Evolutionary conservation across 2,329 filamentous ascomycete species (phyloP).

Genomic region (Colletotrichum scovillei): DNA sequence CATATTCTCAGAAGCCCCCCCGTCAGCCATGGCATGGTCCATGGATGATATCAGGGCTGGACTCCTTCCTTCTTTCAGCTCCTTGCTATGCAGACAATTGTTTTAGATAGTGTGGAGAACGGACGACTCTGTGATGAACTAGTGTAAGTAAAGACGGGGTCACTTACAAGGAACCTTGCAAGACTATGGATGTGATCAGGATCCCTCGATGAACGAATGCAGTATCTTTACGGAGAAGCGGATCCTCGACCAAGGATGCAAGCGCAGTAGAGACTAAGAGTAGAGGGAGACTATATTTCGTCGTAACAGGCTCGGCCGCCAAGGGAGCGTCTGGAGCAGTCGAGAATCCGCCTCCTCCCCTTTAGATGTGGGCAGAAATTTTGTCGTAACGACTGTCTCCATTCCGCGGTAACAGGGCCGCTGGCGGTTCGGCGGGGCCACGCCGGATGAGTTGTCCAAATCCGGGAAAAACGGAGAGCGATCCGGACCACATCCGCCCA

Average conservation of each 20-base stretch:
- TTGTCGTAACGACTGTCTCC: conserved; percentile 17
- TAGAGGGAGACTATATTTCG: neutral
- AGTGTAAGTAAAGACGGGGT: neutral
- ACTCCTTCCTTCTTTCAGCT: conserved; percentile 21
- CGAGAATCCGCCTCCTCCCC: neutral
- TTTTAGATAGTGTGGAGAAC: conserved; percentile 30
- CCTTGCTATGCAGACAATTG: conserved; percentile 15
- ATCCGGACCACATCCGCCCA: conserved; percentile 29
- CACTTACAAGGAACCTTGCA: neutral
- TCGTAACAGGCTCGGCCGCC: too few relatives aligned
- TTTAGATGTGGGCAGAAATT: neutral
- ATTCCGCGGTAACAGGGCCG: conserved; percentile 15
- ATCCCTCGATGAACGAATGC: neutral
- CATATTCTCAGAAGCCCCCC: conserved; percentile 11
- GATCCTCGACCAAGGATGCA: neutral
- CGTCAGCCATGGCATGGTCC: neutral
- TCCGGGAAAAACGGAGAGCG: conserved; percentile 22
- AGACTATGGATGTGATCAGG: neutral
- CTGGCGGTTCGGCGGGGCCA: conserved; percentile 1
- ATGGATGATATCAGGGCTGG: conserved; percentile 3
- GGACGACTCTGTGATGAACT: neutral
- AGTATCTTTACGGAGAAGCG: neutral
- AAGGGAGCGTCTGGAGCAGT: neutral
- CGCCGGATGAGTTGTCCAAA: conserved; percentile 24
- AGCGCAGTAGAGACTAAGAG: neutral